These are phyloP conservation scores for Mediolabrus comicus DNA, from an alignment of 108 stramenopile species.

Conservation along the genomic window DNA sequence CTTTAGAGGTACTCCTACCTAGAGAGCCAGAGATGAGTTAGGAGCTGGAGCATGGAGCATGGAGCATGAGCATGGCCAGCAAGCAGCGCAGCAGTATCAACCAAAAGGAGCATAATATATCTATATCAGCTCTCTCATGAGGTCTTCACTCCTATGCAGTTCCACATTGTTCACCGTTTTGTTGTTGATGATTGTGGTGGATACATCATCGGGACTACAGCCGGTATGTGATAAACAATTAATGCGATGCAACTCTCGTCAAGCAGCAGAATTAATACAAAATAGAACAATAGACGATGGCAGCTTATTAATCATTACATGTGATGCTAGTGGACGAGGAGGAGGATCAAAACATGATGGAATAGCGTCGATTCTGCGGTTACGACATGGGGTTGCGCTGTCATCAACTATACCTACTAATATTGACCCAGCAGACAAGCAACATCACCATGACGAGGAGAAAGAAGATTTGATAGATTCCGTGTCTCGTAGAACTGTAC, in stretches of 20 bases:
- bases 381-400: constrained; percentile 6
- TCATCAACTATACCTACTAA: too few relatives aligned
- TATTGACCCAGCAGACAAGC: not conserved
- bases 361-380: constrained; percentile 22
- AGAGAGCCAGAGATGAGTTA: too few relatives aligned
- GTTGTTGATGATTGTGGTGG: too few relatives aligned
- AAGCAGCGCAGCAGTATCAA: too few relatives aligned
- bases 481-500: constrained; percentile 17
- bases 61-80: too few relatives aligned
- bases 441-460: not conserved
- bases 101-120: too few relatives aligned
- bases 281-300: constrained; percentile 11
- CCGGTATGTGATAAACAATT: not conserved
- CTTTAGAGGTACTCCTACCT: too few relatives aligned
- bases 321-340: constrained; percentile 38
- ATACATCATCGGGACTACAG: not conserved
- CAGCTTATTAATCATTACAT: constrained; percentile 22
- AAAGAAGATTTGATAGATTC: constrained; percentile 20
- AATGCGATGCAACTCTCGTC: constrained; percentile 21
- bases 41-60: too few relatives aligned
- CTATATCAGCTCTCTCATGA: too few relatives aligned
- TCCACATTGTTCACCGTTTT: too few relatives aligned
- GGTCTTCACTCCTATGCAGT: too few relatives aligned
- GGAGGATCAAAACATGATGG: constrained; percentile 45
- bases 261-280: constrained; percentile 25